A percentile compares a stretch with the other conserved stretches of the same genome.
Evolutionary conservation across 2,329 filamentous ascomycete species (phyloP).

Genomic region (Talaromyces sp.): DNA sequence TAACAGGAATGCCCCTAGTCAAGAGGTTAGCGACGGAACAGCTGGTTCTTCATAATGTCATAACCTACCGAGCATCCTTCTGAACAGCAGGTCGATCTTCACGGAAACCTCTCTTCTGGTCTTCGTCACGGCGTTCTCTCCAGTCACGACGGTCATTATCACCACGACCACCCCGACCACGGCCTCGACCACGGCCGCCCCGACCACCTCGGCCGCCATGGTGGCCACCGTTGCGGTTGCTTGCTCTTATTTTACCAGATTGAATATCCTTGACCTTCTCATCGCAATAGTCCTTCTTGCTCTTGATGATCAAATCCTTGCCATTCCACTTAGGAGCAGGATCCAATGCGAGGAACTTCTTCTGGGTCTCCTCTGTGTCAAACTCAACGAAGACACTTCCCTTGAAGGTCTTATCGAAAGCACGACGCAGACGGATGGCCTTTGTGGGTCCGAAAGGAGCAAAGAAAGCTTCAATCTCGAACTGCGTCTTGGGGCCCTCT

Average conservation of each 20-base stretch:
- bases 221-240: slow-evolving; percentile 22
- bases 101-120: slow-evolving; percentile 43
- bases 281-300: slow-evolving; percentile 83
- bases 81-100: slow-evolving; percentile 30
- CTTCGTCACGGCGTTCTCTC: slow-evolving; percentile 43
- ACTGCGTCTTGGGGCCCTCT: slow-evolving; percentile 78
- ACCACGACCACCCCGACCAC: slow-evolving; percentile 4
- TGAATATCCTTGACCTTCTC: slow-evolving; percentile 70
- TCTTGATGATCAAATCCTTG: slow-evolving; percentile 73
- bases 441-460: slow-evolving; percentile 72
- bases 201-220: slow-evolving; percentile 35
- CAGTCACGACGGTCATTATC: slow-evolving; percentile 39
- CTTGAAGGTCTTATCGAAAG: slow-evolving; percentile 74
- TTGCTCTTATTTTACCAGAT: slow-evolving; percentile 64
- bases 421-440: slow-evolving; percentile 80
- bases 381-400: slow-evolving; percentile 97
- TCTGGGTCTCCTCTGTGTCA: slow-evolving; percentile 68
- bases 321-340: slow-evolving; percentile 81
- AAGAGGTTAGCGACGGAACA: slow-evolving; percentile 19
- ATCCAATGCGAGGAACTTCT: slow-evolving; percentile 75
- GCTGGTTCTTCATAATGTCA: not conserved
- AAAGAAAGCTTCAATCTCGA: slow-evolving; percentile 93
- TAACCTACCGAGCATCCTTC: slow-evolving; percentile 42
- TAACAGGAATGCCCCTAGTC: slow-evolving; percentile 42
- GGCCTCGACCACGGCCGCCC: slow-evolving; percentile 8